phyloP scores from a whole-genome alignment of 2,329 filamentous ascomycete genomes.

The Xylaria sp. region DNA sequence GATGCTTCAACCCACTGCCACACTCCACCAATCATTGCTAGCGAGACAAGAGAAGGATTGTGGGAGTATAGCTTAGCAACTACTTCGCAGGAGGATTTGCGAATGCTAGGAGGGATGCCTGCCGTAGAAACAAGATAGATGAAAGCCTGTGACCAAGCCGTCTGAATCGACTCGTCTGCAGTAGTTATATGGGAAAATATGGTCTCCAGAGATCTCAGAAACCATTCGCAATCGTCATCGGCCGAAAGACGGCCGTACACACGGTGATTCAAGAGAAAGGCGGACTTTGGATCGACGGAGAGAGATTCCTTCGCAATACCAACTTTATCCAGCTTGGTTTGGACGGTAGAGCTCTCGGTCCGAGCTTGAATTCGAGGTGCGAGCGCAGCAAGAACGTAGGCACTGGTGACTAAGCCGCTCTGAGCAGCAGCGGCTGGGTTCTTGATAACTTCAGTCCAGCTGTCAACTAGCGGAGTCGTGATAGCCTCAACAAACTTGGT shows the following conservation, averaged over 20 bases:
- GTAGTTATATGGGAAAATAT: conserved; percentile 61
- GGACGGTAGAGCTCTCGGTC: conserved; percentile 58
- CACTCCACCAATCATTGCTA: conserved; percentile 71
- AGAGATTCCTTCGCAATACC: conserved; percentile 70
- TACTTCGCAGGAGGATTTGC: conserved; percentile 65
- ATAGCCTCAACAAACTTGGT: conserved; percentile 59
- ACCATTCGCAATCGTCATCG: conserved; percentile 81
- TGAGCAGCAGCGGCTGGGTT: conserved; percentile 83
- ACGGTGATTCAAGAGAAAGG: conserved; percentile 82
- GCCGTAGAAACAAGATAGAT: conserved; percentile 77
- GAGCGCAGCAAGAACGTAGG: conserved; percentile 75
- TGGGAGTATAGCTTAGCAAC: conserved; percentile 70
- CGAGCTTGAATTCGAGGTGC: conserved; percentile 60
- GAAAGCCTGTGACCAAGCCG: conserved; percentile 82
- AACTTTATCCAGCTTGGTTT: conserved; percentile 61
- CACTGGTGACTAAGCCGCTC: conserved; percentile 79
- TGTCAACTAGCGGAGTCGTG: conserved; percentile 64
- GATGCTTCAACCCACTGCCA: conserved; percentile 79
- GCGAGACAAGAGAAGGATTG: conserved; percentile 62
- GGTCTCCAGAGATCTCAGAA: conserved; percentile 71
- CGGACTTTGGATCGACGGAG: conserved; percentile 77
- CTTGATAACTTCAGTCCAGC: conserved; percentile 76
- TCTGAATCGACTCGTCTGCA: conserved; percentile 56
- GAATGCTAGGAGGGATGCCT: conserved; percentile 63
- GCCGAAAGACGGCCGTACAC: conserved; percentile 80